Evolutionary conservation across 306 rosid genomes (phyloP).

Genomic region (Corylus americana): DNA sequence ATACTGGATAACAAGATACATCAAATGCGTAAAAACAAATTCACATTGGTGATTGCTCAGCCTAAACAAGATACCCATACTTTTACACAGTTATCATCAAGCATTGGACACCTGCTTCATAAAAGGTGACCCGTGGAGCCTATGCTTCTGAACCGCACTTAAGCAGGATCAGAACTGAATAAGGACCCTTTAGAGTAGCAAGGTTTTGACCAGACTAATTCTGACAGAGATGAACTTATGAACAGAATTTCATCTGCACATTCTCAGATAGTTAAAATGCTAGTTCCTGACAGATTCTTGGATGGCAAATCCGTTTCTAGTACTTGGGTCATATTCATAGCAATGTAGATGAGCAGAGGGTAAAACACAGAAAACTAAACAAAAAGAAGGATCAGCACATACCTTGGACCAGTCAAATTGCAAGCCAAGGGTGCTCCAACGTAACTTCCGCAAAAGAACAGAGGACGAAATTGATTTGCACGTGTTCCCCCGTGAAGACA

Average conservation of each 20-base stretch:
- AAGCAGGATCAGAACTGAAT: neutral
- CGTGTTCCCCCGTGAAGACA: constrained; percentile 31
- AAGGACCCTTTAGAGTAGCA: neutral
- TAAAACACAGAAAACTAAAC: neutral
- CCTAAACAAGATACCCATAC: neutral
- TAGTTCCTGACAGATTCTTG: neutral
- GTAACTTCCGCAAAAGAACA: constrained; percentile 66
- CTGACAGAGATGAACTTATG: neutral
- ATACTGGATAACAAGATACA: neutral
- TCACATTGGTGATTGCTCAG: neutral
- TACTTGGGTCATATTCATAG: neutral
- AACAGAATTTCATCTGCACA: neutral
- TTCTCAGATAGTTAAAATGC: neutral
- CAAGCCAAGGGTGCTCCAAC: constrained; percentile 97
- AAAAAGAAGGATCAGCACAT: constrained; percentile 13
- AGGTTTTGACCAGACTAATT: neutral
- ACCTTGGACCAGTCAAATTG: constrained; percentile 98
- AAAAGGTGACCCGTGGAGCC: neutral
- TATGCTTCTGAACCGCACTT: neutral
- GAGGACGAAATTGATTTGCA: constrained; percentile 63
- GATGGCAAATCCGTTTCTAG: neutral
- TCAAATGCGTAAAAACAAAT: neutral
- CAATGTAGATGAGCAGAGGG: neutral
- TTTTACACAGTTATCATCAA: neutral
- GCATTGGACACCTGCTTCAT: neutral